Evolutionary conservation across 2,329 filamentous ascomycete genomes (phyloP), one percentile per base, ranked within the genome.

Genomic region (Xylaria sp.): DNA sequence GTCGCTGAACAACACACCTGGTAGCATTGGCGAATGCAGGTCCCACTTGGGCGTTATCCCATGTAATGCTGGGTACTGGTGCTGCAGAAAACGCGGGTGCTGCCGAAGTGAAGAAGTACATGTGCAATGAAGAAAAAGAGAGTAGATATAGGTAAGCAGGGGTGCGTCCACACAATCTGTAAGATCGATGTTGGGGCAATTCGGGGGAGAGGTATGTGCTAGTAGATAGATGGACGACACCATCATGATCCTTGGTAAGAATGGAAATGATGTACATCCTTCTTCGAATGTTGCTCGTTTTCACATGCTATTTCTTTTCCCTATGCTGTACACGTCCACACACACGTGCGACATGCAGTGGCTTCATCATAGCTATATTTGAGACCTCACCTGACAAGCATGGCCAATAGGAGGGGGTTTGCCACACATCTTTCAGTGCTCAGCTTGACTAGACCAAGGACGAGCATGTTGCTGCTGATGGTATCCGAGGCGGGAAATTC

Each of bases 1-100:
- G 58, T 66, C 66, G 66, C 66, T 67, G 57, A 47, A 62, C 57
- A 53, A 25, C 47, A 17, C 50, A 61, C 40, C 37, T 21, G 52
- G 54, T 42, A 56, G 53, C 38, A 54, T 50, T 61, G 54, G 61
- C 37, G 42, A 33, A 43, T 25, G 31, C 37, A 28, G 31, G 54
- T 40, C 37, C 64, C 61, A 64, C 61, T 61, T 45, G 23, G 56
- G 35, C 47, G 40, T n/a, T 15, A 23, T 53, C 43, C 46, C 19
- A 35, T 49, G 46, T 31, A 9, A 31, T 31, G 28, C 28, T 31
- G 28, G 28, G 28, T 31, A 31, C 28, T 31, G 4, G 46, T 51
- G 43, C n/a, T 17, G 40, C 7, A 38, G 28, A 45, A 31, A n/a
- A 25, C 54, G 60, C 60, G 60, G 60, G 60, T 59, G 50, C 25